Evolutionary conservation across 176 grass and related monocot species (phyloP).

Genomic region (Rhipidocladum racemiflorum): DNA sequence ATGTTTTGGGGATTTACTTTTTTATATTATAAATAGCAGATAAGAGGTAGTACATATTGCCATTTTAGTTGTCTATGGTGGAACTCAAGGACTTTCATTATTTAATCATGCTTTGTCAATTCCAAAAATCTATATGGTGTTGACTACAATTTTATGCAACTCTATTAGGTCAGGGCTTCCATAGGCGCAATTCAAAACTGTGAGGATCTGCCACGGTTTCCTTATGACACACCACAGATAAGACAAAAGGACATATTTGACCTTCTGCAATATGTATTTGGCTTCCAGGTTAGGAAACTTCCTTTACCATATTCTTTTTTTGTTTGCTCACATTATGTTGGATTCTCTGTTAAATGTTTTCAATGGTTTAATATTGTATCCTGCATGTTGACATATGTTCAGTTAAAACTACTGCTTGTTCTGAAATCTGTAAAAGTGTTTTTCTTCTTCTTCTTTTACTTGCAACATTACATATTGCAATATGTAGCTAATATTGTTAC

Average conservation of each 20-base stretch:
- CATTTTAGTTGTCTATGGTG: background rate
- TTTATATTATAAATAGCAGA: background rate
- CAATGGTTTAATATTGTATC: conserved; percentile 8
- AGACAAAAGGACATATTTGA: conserved; percentile 77
- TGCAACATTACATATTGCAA: background rate
- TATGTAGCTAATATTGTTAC: conserved; percentile 12
- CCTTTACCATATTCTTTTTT: conserved; percentile 5
- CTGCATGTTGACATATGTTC: background rate
- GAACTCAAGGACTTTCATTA: background rate
- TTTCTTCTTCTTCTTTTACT: background rate
- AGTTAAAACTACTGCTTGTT: background rate
- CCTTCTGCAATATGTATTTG: conserved; percentile 77
- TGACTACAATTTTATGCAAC: conserved; percentile 13
- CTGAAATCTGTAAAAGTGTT: background rate
- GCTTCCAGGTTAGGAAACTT: conserved; percentile 75
- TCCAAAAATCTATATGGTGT: conserved; percentile 7
- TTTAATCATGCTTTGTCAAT: conserved; percentile 26
- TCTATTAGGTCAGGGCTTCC: conserved; percentile 70
- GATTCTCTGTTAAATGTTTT: background rate
- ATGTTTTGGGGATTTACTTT: background rate
- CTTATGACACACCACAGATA: conserved; percentile 48
- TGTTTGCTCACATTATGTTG: background rate
- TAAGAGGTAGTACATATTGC: background rate
- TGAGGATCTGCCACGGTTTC: conserved; percentile 70
- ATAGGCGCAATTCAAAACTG: conserved; percentile 70